These are phyloP conservation scores for Selenicereus undatus DNA, from an alignment of 148 eudicot species.

Conservation along the genomic window DNA sequence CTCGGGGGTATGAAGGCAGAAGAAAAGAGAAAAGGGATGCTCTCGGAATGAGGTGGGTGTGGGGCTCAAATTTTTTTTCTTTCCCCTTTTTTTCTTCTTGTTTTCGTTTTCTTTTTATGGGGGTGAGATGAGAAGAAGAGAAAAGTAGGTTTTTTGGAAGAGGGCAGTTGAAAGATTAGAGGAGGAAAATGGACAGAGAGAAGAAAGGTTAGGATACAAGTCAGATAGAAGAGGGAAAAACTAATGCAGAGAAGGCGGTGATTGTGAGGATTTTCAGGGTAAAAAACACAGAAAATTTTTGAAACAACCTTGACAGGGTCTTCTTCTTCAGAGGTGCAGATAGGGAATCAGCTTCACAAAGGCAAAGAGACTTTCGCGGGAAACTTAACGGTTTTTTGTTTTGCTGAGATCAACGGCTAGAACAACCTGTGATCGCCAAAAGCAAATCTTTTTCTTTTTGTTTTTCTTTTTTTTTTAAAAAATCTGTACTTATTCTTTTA, in stretches of 20 bases:
- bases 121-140: constrained; percentile 12
- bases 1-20: constrained; percentile 1
- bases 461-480: too few relatives aligned
- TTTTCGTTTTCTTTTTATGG: constrained; percentile 11
- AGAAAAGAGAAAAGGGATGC: constrained; percentile 12
- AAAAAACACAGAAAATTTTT: not conserved
- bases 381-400: constrained; percentile 23
- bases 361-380: constrained; percentile 46
- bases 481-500: not conserved
- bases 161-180: constrained; percentile 18
- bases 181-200: constrained; percentile 8
- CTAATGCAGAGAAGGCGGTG: constrained; percentile 21
- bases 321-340: not conserved
- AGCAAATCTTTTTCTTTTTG: not conserved
- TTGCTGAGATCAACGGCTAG: constrained; percentile 17
- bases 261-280: constrained; percentile 48
- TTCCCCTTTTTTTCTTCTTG: not conserved
- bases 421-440: not conserved
- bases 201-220: constrained; percentile 15
- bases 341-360: not conserved
- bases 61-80: not conserved
- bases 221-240: constrained; percentile 13
- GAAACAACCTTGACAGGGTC: constrained; percentile 12
- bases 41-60: not conserved
- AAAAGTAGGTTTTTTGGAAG: constrained; percentile 14